A percentile compares a stretch with the other conserved stretches of the same genome.
phyloP scores from a whole-genome alignment of 2,329 filamentous ascomycete species.

The Dothistroma pini region DNA sequence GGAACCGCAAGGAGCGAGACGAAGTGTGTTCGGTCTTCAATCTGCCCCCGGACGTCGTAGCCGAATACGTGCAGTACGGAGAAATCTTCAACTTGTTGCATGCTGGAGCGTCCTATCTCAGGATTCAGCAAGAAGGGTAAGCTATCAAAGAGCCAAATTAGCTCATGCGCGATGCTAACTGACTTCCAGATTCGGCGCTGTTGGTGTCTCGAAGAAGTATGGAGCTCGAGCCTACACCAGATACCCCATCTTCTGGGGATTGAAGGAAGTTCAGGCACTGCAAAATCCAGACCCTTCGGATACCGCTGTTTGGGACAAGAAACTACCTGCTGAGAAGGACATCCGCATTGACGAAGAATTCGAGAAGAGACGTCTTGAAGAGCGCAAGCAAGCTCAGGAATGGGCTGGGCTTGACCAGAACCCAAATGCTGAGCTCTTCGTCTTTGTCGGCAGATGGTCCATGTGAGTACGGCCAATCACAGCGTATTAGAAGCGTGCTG shows the following conservation, averaged over 20 bases:
- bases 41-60: slow-evolving; percentile 52
- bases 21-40: slow-evolving; percentile 64
- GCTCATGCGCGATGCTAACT: neutral
- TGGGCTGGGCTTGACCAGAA: slow-evolving; percentile 61
- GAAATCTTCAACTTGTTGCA: slow-evolving; percentile 65
- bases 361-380: slow-evolving; percentile 50
- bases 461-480: slow-evolving; percentile 35
- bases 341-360: slow-evolving; percentile 51
- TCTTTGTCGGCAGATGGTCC: slow-evolving; percentile 65
- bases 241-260: slow-evolving; percentile 65
- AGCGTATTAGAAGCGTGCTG: neutral
- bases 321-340: slow-evolving; percentile 46
- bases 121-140: slow-evolving; percentile 58
- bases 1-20: slow-evolving; percentile 55
- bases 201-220: slow-evolving; percentile 64
- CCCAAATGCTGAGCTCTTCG: slow-evolving; percentile 59
- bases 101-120: slow-evolving; percentile 59
- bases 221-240: slow-evolving; percentile 60
- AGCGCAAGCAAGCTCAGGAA: slow-evolving; percentile 60
- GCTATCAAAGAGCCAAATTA: neutral
- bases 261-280: slow-evolving; percentile 58
- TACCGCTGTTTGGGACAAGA: slow-evolving; percentile 55
- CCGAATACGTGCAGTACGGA: slow-evolving; percentile 61
- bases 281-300: slow-evolving; percentile 63
- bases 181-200: slow-evolving; percentile 52